A percentile compares a stretch with the other conserved stretches of the same genome.
These are phyloP conservation scores for Pseudozyma hubeiensis DNA, from an alignment of 1,284 basidiomycete genomes.

Conservation along the genomic window DNA sequence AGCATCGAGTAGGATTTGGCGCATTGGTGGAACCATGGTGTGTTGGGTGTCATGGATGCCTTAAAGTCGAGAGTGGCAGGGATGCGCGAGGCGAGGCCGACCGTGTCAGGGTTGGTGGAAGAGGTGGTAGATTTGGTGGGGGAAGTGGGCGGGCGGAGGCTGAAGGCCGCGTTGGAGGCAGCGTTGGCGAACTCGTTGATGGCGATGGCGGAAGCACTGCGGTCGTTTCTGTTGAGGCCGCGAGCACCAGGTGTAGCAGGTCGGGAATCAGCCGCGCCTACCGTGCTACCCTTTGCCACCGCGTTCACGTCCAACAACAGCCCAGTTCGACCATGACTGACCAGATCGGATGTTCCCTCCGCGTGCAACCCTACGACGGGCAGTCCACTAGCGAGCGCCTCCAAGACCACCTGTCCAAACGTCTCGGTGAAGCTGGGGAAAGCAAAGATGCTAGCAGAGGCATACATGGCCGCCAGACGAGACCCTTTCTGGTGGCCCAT, in stretches of 20 bases:
- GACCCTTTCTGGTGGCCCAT: slow-evolving; percentile 71
- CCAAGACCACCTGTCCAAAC: slow-evolving; percentile 74
- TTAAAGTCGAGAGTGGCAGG: slow-evolving; percentile 61
- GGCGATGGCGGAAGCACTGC: slow-evolving; percentile 8
- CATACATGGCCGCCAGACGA: slow-evolving; percentile 70
- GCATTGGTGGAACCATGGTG: slow-evolving; percentile 68
- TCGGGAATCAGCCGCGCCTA: slow-evolving; percentile 2
- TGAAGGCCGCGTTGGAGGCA: slow-evolving; percentile 19
- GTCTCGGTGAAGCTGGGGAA: slow-evolving; percentile 74
- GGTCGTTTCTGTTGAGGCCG: background rate
- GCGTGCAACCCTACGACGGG: slow-evolving; percentile 74
- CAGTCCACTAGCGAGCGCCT: slow-evolving; percentile 73
- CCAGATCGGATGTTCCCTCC: slow-evolving; percentile 74
- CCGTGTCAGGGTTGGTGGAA: background rate
- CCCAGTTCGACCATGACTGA: slow-evolving; percentile 71
- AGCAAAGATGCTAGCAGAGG: slow-evolving; percentile 73
- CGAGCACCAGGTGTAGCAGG: slow-evolving; percentile 27
- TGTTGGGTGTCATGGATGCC: slow-evolving; percentile 64
- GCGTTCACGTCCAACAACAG: slow-evolving; percentile 67
- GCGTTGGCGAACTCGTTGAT: slow-evolving; percentile 45
- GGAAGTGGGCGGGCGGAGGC: slow-evolving; percentile 12
- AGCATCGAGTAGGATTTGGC: slow-evolving; percentile 71
- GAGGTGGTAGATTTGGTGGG: slow-evolving; percentile 1
- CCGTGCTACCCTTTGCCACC: slow-evolving; percentile 30
- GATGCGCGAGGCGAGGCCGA: slow-evolving; percentile 47